phyloP scores from a whole-genome alignment of 306 rosid genomes.

The Elaeagnus macrophylla region DNA sequence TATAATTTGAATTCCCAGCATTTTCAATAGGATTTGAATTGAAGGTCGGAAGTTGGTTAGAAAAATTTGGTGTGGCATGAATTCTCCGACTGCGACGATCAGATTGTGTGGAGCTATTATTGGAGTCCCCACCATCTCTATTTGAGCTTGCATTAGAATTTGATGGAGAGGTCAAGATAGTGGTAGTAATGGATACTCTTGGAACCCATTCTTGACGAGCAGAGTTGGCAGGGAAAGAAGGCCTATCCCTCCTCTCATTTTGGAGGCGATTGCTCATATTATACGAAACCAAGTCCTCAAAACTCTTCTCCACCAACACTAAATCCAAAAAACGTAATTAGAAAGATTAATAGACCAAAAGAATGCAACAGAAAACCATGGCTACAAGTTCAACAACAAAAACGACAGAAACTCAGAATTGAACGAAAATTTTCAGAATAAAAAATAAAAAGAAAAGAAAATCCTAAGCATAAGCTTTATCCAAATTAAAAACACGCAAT shows the following conservation, averaged over 20 bases:
- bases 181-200: slow-evolving; percentile 25
- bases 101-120: slow-evolving; percentile 1
- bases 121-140: slow-evolving; percentile 7
- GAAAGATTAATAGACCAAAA: too few relatives aligned
- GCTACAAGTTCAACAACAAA: too few relatives aligned
- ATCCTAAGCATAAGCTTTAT: too few relatives aligned
- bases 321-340: slow-evolving; percentile 3
- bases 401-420: too few relatives aligned
- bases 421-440: too few relatives aligned
- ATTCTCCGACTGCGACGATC: background rate
- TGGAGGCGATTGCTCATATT: background rate
- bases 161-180: slow-evolving; percentile 8
- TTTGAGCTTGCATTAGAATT: background rate
- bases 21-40: slow-evolving; percentile 1
- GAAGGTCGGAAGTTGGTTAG: background rate
- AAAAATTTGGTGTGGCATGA: background rate
- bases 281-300: slow-evolving; percentile 6
- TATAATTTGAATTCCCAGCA: slow-evolving; percentile 13
- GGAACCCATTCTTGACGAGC: slow-evolving; percentile 57
- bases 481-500: too few relatives aligned
- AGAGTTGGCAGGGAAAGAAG: slow-evolving; percentile 34
- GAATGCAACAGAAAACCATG: too few relatives aligned
- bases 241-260: slow-evolving; percentile 48
- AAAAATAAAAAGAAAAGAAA: too few relatives aligned
- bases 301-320: slow-evolving; percentile 41